Base-by-base conservation (phyloP, 2,329 filamentous ascomycete species). In the Cladobotryum protrusum region DNA sequence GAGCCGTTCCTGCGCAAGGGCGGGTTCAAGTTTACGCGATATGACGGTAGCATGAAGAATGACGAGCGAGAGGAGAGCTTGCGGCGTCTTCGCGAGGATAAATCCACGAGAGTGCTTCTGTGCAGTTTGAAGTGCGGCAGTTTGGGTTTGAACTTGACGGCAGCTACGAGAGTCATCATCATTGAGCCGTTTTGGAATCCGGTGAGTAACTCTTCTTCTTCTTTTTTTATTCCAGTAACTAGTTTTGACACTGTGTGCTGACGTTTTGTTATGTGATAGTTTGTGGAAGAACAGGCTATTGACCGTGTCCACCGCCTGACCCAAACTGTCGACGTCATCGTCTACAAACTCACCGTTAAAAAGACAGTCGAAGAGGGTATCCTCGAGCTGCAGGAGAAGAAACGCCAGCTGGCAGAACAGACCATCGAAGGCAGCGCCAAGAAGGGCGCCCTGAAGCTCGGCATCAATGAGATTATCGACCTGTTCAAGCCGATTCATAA, bases 181-280 rank as follows among this genome's bases (percentile, higher is more conserved):
- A 76, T 99, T 40, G 93, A 99, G 68, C 93, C 93, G 0, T 99
- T 99, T 69, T 99, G 93, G 93, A 99, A 99, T 67, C 93, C 90
- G 2, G 83, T 86, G 75, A 65, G 81, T 73, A 33, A 7, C 41
- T 15, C 14, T n/a, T 20, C 17, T 37, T 17, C 19, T 37, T 13
- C 35, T 39, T 8, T 43, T 14, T 14, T n/a, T 39, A 14, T 45
- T 19, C 24, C 6, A n/a, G n/a, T n/a, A n/a, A n/a, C 13, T 9
- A 4, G 9, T 9, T 18, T 41, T 32, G 4, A 4, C 39, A 6
- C 15, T 2, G 14, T 11, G 19, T 32, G 15, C 44, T 51, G 39
- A 43, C 14, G 5, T 24, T 36, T 4, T 8, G 15, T 24, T 24
- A 14, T 15, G 34, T 49, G 3, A n/a, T 58, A 88, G 80, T 99